Evolutionary conservation across 2,329 filamentous ascomycete species (phyloP).

Genomic region (Hymenoscyphus infarciens): DNA sequence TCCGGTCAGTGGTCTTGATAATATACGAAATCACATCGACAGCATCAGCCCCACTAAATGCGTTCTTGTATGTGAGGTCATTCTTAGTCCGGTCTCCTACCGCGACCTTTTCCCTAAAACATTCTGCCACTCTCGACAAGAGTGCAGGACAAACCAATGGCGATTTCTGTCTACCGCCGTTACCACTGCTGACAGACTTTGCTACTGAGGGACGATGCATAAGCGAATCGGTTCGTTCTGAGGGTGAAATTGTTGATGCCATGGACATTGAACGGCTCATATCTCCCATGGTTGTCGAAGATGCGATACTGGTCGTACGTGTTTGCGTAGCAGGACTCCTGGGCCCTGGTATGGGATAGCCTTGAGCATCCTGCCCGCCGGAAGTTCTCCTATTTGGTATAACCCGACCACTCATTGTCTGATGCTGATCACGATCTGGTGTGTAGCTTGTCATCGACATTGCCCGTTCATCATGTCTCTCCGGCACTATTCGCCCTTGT

Average conservation of each 20-base stretch:
- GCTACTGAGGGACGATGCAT: constrained; percentile 55
- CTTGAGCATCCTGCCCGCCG: constrained; percentile 31
- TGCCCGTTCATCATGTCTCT: constrained; percentile 84
- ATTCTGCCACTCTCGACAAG: constrained; percentile 87
- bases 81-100: constrained; percentile 92
- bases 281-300: constrained; percentile 37
- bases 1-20: constrained; percentile 94
- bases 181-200: constrained; percentile 34
- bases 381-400: constrained; percentile 70
- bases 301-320: constrained; percentile 59
- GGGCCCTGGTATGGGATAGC: constrained; percentile 26
- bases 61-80: constrained; percentile 93
- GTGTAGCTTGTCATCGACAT: constrained; percentile 93
- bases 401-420: constrained; percentile 89
- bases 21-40: constrained; percentile 96
- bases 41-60: constrained; percentile 91
- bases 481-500: constrained; percentile 86
- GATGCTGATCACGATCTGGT: constrained; percentile 73
- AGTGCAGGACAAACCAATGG: constrained; percentile 92
- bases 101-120: constrained; percentile 84
- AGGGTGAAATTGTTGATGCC: constrained; percentile 74
- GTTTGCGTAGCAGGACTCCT: constrained; percentile 46
- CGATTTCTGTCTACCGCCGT: constrained; percentile 45
- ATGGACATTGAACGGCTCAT: constrained; percentile 78
- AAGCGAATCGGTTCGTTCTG: constrained; percentile 49